Conservation (phyloP, 2,329 filamentous ascomycete species). For the Arthrinium phaeospermum region DNA sequence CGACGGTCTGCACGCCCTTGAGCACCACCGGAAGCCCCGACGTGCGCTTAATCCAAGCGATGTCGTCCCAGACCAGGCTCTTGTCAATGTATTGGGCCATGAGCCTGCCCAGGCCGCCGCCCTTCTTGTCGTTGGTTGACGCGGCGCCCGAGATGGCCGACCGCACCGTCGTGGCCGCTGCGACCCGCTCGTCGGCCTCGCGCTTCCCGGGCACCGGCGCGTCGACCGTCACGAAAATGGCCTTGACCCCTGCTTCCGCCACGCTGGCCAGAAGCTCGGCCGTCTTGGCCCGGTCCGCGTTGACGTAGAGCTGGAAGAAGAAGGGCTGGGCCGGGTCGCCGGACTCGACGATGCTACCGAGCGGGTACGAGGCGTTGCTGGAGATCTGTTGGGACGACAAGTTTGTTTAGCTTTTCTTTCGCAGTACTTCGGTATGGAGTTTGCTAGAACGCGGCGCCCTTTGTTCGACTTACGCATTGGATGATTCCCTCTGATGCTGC, state of each 20-base stretch:
- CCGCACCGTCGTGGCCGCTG: constrained; percentile 46
- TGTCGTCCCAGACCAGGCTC: constrained; percentile 57
- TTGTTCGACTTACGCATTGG: constrained; percentile 56
- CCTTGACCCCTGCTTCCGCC: constrained; percentile 49
- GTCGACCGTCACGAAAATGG: constrained; percentile 49
- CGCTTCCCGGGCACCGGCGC: constrained; percentile 80
- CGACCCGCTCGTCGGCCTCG: constrained; percentile 60
- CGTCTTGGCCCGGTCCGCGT: constrained; percentile 59
- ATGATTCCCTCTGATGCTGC: constrained; percentile 58
- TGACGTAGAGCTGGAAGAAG: constrained; percentile 69
- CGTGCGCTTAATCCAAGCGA: constrained; percentile 56
- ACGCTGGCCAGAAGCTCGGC: constrained; percentile 55
- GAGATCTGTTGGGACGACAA: constrained; percentile 30
- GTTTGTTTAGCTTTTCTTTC: constrained; percentile 18
- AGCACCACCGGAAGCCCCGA: constrained; percentile 57
- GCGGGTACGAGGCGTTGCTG: constrained; percentile 34
- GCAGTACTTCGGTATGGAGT: constrained; percentile 42
- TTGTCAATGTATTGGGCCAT: constrained; percentile 60
- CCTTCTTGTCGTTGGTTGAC: constrained; percentile 56
- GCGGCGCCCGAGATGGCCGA: constrained; percentile 47
- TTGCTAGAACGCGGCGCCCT: constrained; percentile 34
- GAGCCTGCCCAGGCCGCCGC: constrained; percentile 56
- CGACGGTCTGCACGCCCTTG: constrained; percentile 62
- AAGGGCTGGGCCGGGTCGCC: constrained; percentile 31
- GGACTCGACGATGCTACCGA: constrained; percentile 36